Evolutionary conservation across 1,284 basidiomycete genomes (phyloP).

Genomic region (Naganishia cerealis): DNA sequence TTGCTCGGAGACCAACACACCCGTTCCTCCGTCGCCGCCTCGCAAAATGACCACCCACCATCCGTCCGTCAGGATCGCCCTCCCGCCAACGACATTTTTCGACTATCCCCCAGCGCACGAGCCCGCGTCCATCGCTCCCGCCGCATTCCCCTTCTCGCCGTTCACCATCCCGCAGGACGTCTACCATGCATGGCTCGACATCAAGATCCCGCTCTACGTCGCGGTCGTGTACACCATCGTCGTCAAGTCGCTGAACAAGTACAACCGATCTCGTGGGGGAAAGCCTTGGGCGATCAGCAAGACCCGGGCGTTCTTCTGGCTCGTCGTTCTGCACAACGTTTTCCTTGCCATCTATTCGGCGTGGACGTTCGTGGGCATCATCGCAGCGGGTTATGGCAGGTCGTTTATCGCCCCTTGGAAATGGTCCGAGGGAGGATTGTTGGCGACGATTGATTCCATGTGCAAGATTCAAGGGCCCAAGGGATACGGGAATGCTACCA

Average conservation of each 20-base stretch:
- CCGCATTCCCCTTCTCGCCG: slow-evolving; percentile 28
- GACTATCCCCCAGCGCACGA: slow-evolving; percentile 29
- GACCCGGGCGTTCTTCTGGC: slow-evolving; percentile 30
- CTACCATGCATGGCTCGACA: slow-evolving; percentile 29
- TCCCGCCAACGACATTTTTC: slow-evolving; percentile 22
- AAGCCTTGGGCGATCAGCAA: slow-evolving; percentile 35
- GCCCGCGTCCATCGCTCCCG: slow-evolving; percentile 26
- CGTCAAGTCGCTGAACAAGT: slow-evolving; percentile 31
- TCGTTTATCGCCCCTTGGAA: slow-evolving; percentile 29
- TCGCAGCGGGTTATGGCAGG: slow-evolving; percentile 27
- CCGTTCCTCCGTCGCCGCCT: background rate
- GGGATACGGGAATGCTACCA: slow-evolving; percentile 31
- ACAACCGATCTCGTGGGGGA: slow-evolving; percentile 30
- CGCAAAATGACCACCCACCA: slow-evolving; percentile 12
- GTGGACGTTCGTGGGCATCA: slow-evolving; percentile 34
- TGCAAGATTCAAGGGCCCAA: slow-evolving; percentile 31
- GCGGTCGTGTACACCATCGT: slow-evolving; percentile 32
- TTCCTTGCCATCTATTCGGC: slow-evolving; percentile 35
- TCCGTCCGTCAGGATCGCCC: slow-evolving; percentile 8
- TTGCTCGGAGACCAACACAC: too few species aligned
- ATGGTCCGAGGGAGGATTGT: slow-evolving; percentile 27
- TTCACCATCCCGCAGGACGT: slow-evolving; percentile 31
- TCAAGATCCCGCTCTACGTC: slow-evolving; percentile 30
- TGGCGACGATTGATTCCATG: slow-evolving; percentile 31
- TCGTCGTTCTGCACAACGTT: slow-evolving; percentile 33